Evolutionary conservation across 306 rosid genomes (phyloP).

Genomic region (Hippophae rhamnoides): DNA sequence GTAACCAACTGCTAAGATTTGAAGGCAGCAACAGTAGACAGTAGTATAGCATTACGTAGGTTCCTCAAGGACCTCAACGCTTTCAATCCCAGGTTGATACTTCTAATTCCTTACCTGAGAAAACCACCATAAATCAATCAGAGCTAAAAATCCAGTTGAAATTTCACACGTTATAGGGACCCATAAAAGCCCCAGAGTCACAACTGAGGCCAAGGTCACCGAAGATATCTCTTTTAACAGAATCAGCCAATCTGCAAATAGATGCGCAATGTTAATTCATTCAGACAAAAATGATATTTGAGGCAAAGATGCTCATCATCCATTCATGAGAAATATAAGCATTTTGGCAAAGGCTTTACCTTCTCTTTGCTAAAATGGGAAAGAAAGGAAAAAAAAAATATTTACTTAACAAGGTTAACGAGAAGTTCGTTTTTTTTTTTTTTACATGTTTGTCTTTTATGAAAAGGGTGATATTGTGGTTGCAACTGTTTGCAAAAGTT

Average conservation of each 20-base stretch:
- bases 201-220: too few species aligned
- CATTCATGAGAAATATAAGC: slow-evolving; percentile 16
- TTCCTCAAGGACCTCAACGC: slow-evolving; percentile 15
- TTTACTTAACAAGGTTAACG: slow-evolving; percentile 30
- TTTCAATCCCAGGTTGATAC: slow-evolving; percentile 24
- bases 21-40: too few species aligned
- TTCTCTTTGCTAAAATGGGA: slow-evolving; percentile 41
- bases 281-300: slow-evolving; percentile 36
- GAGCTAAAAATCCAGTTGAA: slow-evolving; percentile 29
- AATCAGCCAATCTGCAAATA: slow-evolving; percentile 49
- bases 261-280: slow-evolving; percentile 43
- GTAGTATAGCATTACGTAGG: too few species aligned
- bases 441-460: slow-evolving; percentile 37
- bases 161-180: slow-evolving; percentile 75
- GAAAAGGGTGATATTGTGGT: slow-evolving; percentile 47
- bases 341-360: slow-evolving; percentile 17
- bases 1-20: too few species aligned
- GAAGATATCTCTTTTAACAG: slow-evolving; percentile 17
- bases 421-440: slow-evolving; percentile 6
- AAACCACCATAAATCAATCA: slow-evolving; percentile 14
- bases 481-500: slow-evolving; percentile 69
- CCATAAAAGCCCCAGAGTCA: slow-evolving; percentile 33
- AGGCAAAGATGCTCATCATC: slow-evolving; percentile 22
- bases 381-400: slow-evolving; percentile 4
- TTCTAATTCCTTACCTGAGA: slow-evolving; percentile 24